phyloP scores from a whole-genome alignment of 352 stramenopile species.

The Phytophthora pluvialis region DNA sequence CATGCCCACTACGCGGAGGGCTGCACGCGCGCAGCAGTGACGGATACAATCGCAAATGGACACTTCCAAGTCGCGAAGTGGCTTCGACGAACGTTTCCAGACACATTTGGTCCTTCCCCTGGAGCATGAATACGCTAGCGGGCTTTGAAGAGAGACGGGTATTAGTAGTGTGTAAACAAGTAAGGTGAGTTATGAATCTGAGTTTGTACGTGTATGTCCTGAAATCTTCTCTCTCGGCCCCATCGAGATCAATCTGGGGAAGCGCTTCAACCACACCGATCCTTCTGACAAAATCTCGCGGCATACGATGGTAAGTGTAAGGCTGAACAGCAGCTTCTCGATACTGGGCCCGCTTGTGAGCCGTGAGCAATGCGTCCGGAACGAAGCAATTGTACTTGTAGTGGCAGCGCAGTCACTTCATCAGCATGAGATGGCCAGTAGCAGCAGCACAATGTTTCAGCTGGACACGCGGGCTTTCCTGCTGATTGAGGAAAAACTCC shows the following conservation, averaged over 20 bases:
- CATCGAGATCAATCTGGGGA: neutral
- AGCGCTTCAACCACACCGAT: neutral
- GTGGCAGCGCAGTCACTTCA: conserved; percentile 4
- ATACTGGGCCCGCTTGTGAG: too few relatives aligned
- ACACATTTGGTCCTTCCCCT: neutral
- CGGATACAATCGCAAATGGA: conserved; percentile 10
- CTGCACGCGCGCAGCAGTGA: conserved; percentile 7
- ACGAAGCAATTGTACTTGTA: neutral
- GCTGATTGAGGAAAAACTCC: conserved; percentile 8
- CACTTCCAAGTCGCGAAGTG: conserved; percentile 12
- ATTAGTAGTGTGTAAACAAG: too few relatives aligned
- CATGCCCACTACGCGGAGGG: neutral
- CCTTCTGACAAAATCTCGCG: neutral
- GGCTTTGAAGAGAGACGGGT: too few relatives aligned
- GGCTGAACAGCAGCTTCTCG: neutral
- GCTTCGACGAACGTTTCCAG: conserved; percentile 9
- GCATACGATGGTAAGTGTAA: neutral
- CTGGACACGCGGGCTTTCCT: neutral
- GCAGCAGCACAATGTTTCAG: neutral
- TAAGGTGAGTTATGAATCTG: neutral
- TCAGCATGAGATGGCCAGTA: neutral
- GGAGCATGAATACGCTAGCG: neutral
- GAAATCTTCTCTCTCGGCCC: neutral
- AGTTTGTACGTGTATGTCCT: neutral
- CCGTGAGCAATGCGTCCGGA: neutral